Percentiles rank a stretch among this genome's conserved stretches.
phyloP scores from a whole-genome alignment of 169 alveolate genomes.

The Eimeria maxima region DNA sequence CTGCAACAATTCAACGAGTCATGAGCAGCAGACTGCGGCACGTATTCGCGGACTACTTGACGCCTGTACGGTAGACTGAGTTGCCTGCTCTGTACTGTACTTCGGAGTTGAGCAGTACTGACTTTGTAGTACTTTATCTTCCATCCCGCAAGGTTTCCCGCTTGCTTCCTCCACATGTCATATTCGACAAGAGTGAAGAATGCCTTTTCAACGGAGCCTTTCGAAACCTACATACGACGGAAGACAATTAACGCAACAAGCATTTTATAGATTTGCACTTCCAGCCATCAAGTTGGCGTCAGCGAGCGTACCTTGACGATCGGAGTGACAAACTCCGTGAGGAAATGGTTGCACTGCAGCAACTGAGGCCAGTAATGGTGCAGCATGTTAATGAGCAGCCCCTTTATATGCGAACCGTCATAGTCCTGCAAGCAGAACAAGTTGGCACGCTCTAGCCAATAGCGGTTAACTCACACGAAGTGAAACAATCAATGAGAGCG shows the following conservation, averaged over 20 bases:
- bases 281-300: background rate
- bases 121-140: constrained; percentile 99
- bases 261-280: background rate
- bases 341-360: constrained; percentile 96
- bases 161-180: constrained; percentile 96
- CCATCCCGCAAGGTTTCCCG: constrained; percentile 94
- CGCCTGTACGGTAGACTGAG: background rate
- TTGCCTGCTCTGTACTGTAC: background rate
- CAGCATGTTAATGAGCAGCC: constrained; percentile 98
- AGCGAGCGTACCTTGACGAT: constrained; percentile 92
- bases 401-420: constrained; percentile 99
- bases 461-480: background rate
- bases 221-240: constrained; percentile 91
- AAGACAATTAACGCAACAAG: background rate
- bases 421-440: constrained; percentile 91
- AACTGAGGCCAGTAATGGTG: constrained; percentile 99
- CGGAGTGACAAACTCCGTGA: constrained; percentile 99
- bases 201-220: constrained; percentile 93
- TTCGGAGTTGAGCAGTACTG: background rate
- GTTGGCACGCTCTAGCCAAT: background rate
- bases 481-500: background rate
- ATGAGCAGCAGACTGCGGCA: background rate
- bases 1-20: constrained; percentile 57
- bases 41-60: too few relatives aligned
- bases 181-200: constrained; percentile 99